Base-by-base conservation (phyloP, 2,329 filamentous ascomycete genomes). In the Trichoderma sp. region DNA sequence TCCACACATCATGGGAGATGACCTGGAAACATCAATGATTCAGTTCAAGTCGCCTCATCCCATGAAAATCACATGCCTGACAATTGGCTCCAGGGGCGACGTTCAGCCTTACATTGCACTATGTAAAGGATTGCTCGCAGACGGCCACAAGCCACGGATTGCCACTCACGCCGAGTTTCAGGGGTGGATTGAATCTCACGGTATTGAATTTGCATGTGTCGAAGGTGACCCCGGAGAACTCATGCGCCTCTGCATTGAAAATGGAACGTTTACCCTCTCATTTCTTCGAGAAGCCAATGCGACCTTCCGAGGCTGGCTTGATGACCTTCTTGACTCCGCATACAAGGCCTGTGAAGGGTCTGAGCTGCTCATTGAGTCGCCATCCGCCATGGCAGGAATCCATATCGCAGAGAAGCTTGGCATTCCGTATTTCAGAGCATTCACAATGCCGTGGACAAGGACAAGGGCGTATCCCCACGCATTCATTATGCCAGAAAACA, bases 391-490 rank as follows among this genome's bases (percentile, higher is more conserved):
- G 96, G 94, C 92, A 0, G 96, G 96, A 30, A 97, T 99, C 69
- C 96, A 99, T 80, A 97, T 99, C 75, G 96, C 96, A 1, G 96
- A 99, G 82, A 94, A 94, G 28, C 86, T 99, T 2, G 87, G 89
- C 15, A 97, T 99, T 58, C 96, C 96, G 0, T 99, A 99, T 81
- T 98, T 98, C 84, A 90, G 96, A 71, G 95, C 95, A 0, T 99
- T 99, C 79, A 97, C 94, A 21, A 99, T 99, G 96, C 96, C 96
- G 0, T 99, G 96, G 96, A 97, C 96, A 0, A 90, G 95, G 63
- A 99, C 96, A 18, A 88, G 96, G 68, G 94, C 95, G 0, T 99
- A 99, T 77, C 96, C 96, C 3, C 96, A 99, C 81, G 96, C 96
- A 0, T 99, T 99, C 81, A 92, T 95, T 30, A 95, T 97, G 73